A percentile compares a stretch with the other conserved stretches of the same genome.
Conservation (phyloP, 768 basidiomycete species). For the Trametes villosa region DNA sequence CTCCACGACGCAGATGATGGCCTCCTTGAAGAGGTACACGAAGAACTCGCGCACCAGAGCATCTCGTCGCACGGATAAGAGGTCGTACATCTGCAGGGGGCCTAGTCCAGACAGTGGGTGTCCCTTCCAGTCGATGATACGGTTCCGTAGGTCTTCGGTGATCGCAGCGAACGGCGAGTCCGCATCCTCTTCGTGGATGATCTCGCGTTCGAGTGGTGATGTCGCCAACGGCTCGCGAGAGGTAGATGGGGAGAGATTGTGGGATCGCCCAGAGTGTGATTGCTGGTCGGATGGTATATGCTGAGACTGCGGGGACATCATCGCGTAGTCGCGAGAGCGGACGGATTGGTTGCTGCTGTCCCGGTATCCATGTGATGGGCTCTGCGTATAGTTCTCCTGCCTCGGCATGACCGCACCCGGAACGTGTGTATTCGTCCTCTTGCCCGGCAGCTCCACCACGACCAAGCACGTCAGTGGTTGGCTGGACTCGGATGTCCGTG, state of each 20-base stretch:
- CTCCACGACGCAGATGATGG: constrained; percentile 96
- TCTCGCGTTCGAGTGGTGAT: constrained; percentile 21
- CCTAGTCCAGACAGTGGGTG: constrained; percentile 91
- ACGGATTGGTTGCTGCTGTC: constrained; percentile 25
- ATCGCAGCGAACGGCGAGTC: constrained; percentile 82
- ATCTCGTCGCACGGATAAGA: constrained; percentile 87
- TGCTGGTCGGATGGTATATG: constrained; percentile 17
- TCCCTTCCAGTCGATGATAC: constrained; percentile 96
- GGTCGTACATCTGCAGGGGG: constrained; percentile 88
- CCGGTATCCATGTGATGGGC: constrained; percentile 11
- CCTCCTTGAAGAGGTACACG: constrained; percentile 96
- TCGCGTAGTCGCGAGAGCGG: constrained; percentile 19
- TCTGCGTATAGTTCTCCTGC: constrained; percentile 14
- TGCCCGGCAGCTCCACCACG: constrained; percentile 87
- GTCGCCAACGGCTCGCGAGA: constrained; percentile 18
- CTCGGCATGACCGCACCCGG: constrained; percentile 34
- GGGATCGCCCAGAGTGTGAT: constrained; percentile 19
- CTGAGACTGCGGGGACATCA: constrained; percentile 16
- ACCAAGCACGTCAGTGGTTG: constrained; percentile 95
- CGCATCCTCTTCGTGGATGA: constrained; percentile 44
- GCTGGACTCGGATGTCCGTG: constrained; percentile 66
- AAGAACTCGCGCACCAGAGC: constrained; percentile 91
- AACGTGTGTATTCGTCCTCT: constrained; percentile 48
- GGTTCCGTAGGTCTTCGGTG: constrained; percentile 85
- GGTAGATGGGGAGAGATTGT: constrained; percentile 25